Percentiles rank a stretch among this genome's conserved stretches.
Conservation (phyloP, 495 filamentous ascomycete species). For the Venustampulla echinocandica region DNA sequence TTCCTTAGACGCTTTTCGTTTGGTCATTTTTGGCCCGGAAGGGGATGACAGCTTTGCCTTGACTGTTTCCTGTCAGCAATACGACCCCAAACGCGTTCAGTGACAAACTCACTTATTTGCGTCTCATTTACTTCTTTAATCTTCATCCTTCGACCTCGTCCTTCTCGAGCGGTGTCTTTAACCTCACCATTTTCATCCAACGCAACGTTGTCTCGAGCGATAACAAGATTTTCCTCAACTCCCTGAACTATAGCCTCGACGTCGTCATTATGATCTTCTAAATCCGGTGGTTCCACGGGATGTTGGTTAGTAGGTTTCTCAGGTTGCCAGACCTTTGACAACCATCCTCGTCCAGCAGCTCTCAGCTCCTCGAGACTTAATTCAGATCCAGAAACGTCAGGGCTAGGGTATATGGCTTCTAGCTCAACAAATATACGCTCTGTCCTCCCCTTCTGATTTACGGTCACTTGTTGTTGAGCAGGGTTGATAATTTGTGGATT, state of each 20-base stretch:
- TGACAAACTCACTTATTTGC: conserved; percentile 66
- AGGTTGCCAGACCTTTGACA: conserved; percentile 59
- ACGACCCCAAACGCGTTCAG: not conserved
- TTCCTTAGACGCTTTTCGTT: conserved; percentile 56
- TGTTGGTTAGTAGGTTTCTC: conserved; percentile 45
- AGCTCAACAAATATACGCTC: conserved; percentile 85
- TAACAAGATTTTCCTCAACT: conserved; percentile 33
- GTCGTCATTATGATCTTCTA: conserved; percentile 44
- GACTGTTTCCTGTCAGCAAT: conserved; percentile 42
- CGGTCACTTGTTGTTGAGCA: conserved; percentile 58
- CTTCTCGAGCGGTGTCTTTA: conserved; percentile 14
- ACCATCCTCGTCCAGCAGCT: conserved; percentile 71
- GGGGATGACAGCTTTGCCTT: conserved; percentile 89
- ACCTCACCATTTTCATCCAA: conserved; percentile 44
- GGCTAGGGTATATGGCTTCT: conserved; percentile 71
- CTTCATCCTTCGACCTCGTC: conserved; percentile 55
- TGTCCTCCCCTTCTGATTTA: conserved; percentile 68
- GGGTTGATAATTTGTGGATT: conserved; percentile 31
- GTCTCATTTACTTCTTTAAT: conserved; percentile 72
- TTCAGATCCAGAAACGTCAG: conserved; percentile 57
- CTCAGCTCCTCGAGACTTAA: conserved; percentile 85
- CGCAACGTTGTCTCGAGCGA: conserved; percentile 33
- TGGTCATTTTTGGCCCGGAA: conserved; percentile 62
- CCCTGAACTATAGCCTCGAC: conserved; percentile 9
- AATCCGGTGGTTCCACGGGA: conserved; percentile 62